phyloP scores from a whole-genome alignment of 2,329 filamentous ascomycete genomes.

The Arthrocladium fulminans region DNA sequence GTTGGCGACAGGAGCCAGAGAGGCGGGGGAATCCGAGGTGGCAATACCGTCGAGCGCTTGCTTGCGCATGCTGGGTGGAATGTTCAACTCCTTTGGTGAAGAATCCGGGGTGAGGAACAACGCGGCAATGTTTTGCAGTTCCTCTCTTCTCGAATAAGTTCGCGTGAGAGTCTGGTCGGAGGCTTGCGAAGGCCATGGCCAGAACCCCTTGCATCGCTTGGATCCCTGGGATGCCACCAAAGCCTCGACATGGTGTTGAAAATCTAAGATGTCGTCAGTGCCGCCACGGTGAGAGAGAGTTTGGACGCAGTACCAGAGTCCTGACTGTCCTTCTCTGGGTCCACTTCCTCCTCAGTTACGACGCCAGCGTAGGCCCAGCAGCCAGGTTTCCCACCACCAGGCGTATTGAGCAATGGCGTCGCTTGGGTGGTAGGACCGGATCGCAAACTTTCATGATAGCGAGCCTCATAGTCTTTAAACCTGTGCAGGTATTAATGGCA shows the following conservation, averaged over 20 bases:
- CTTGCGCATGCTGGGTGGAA: constrained; percentile 12
- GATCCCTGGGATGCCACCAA: constrained; percentile 7
- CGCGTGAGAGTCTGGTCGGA: not conserved
- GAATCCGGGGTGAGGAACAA: constrained; percentile 10
- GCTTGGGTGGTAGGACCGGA: not conserved
- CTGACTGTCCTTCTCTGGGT: constrained; percentile 3
- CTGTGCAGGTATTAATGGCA: constrained; percentile 1
- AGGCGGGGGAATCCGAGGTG: constrained; percentile 10
- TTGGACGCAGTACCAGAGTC: constrained; percentile 4
- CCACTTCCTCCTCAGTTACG: not conserved
- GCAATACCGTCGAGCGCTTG: constrained; percentile 8
- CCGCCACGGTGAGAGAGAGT: not conserved
- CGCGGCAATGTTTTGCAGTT: constrained; percentile 8
- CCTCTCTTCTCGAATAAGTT: constrained; percentile 8
- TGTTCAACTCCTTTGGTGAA: constrained; percentile 14
- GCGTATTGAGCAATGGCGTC: constrained; percentile 8
- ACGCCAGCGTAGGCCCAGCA: not conserved
- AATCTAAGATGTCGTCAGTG: constrained; percentile 9
- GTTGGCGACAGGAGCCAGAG: constrained; percentile 12
- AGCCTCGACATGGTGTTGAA: constrained; percentile 9
- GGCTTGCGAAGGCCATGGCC: constrained; percentile 6
- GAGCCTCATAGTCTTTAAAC: constrained; percentile 15
- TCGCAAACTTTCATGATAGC: constrained; percentile 4
- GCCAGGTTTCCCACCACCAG: constrained; percentile 7
- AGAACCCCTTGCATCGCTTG: constrained; percentile 8